These are phyloP conservation scores for Elaeis oleifera DNA, from an alignment of 202 grass and related monocot genomes.

Conservation along the genomic window DNA sequence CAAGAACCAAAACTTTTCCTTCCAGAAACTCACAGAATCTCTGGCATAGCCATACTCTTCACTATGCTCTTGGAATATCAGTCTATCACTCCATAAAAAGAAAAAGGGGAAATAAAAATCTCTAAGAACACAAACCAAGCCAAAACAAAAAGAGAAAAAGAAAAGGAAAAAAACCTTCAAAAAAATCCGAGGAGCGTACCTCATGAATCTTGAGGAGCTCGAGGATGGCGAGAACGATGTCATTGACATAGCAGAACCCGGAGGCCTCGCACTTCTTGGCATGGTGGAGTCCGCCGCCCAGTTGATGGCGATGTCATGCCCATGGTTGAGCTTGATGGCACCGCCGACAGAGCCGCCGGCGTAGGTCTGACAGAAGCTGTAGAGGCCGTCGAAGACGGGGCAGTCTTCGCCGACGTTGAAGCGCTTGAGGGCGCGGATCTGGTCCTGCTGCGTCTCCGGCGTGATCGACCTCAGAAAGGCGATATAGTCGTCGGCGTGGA, in stretches of 20 bases:
- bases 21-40: no score
- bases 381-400: constrained; percentile 77
- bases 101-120: no score
- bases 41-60: no score
- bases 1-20: no score
- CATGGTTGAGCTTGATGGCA: constrained; percentile 76
- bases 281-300: constrained; percentile 78
- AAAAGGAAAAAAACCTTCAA: not conserved
- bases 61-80: no score
- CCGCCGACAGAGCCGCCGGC: constrained; percentile 63
- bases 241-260: constrained; percentile 90
- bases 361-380: constrained; percentile 88
- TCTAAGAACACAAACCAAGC: constrained; percentile 1
- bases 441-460: constrained; percentile 73
- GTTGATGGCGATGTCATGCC: constrained; percentile 79
- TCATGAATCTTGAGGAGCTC: constrained; percentile 65
- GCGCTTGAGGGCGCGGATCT: constrained; percentile 49
- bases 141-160: not conserved
- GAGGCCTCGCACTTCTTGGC: constrained; percentile 81
- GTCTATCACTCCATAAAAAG: no score
- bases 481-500: constrained; percentile 95
- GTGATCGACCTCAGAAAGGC: constrained; percentile 63
- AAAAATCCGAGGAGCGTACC: constrained; percentile 20
- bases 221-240: constrained; percentile 81
- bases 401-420: constrained; percentile 92